Evolutionary conservation across 2,329 filamentous ascomycete genomes (phyloP).

Genomic region (Colletotrichum chlorophyti): DNA sequence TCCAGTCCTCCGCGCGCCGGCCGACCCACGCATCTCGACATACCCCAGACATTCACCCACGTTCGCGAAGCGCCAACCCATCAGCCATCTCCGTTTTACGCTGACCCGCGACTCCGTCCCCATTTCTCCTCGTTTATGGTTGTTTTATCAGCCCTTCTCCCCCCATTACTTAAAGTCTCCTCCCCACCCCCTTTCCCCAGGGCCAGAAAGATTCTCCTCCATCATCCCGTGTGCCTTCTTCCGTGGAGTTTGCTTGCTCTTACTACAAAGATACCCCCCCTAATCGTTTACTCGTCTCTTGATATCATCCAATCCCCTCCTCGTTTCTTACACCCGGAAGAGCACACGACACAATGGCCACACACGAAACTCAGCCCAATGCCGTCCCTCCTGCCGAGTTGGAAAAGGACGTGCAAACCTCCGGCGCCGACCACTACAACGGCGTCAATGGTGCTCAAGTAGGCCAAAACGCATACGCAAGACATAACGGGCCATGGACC

Average conservation of each 20-base stretch:
- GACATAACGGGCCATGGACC: slow-evolving; percentile 22
- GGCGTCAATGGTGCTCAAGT: slow-evolving; percentile 13
- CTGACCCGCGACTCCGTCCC: slow-evolving; percentile 19
- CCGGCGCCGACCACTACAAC: slow-evolving; percentile 22
- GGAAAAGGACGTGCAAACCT: slow-evolving; percentile 29
- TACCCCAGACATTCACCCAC: slow-evolving; percentile 23
- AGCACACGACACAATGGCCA: slow-evolving; percentile 25
- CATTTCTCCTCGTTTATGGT: slow-evolving; percentile 13
- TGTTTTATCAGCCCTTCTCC: slow-evolving; percentile 1
- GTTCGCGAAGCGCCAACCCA: slow-evolving; percentile 12
- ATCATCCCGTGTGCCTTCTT: slow-evolving; percentile 14
- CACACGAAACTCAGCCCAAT: slow-evolving; percentile 9
- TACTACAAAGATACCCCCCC: slow-evolving; percentile 5
- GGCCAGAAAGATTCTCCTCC: not conserved
- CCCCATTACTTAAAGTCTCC: slow-evolving; percentile 25
- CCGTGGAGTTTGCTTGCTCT: slow-evolving; percentile 12
- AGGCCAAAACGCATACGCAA: slow-evolving; percentile 13
- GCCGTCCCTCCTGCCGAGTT: slow-evolving; percentile 9
- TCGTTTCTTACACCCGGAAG: slow-evolving; percentile 14
- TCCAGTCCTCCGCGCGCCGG: slow-evolving; percentile 26
- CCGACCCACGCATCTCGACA: slow-evolving; percentile 18
- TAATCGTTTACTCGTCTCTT: not conserved
- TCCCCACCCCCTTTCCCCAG: slow-evolving; percentile 10
- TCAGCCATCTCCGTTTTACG: slow-evolving; percentile 16
- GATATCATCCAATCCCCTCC: not conserved